Percentiles rank a stretch among this genome's conserved stretches.
Evolutionary conservation across 1,284 basidiomycete species (phyloP).

Genomic region (Cryptococcus floricola): DNA sequence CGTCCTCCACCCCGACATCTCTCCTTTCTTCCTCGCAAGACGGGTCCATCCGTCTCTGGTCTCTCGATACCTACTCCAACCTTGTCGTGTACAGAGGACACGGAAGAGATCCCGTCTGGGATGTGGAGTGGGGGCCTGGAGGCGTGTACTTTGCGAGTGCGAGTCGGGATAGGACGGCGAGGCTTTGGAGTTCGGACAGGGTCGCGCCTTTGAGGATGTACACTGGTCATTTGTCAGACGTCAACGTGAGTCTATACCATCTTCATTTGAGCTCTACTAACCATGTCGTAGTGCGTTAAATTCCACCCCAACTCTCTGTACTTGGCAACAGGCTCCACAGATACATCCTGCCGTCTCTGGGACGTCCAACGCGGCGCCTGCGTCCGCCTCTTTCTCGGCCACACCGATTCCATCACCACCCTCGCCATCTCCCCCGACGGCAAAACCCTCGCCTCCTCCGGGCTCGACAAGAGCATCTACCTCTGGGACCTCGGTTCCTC

Average conservation of each 20-base stretch:
- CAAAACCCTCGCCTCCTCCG: slow-evolving; percentile 73
- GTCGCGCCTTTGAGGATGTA: slow-evolving; percentile 85
- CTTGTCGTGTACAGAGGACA: slow-evolving; percentile 93
- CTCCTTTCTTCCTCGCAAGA: slow-evolving; percentile 93
- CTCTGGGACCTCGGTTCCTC: slow-evolving; percentile 96
- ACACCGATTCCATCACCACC: slow-evolving; percentile 83
- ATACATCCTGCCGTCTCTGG: slow-evolving; percentile 94
- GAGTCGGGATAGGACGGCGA: slow-evolving; percentile 87
- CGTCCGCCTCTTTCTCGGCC: slow-evolving; percentile 92
- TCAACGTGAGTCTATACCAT: slow-evolving; percentile 66
- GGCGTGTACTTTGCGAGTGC: slow-evolving; percentile 98
- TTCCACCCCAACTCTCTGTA: slow-evolving; percentile 99
- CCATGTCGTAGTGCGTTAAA: slow-evolving; percentile 66
- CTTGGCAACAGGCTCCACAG: slow-evolving; percentile 92
- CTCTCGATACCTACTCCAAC: slow-evolving; percentile 89
- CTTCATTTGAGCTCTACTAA: not conserved
- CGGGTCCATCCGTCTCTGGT: slow-evolving; percentile 88
- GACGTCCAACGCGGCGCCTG: slow-evolving; percentile 95
- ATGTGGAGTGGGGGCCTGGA: slow-evolving; percentile 95
- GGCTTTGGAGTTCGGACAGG: slow-evolving; percentile 94
- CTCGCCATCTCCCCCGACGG: slow-evolving; percentile 92
- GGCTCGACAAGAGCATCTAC: slow-evolving; percentile 87
- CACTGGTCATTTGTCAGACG: slow-evolving; percentile 93
- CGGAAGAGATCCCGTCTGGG: slow-evolving; percentile 91
- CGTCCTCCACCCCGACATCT: slow-evolving; percentile 76